phyloP scores from a whole-genome alignment of 371 early-diverging fungal species.

The Mycotypha africana region DNA sequence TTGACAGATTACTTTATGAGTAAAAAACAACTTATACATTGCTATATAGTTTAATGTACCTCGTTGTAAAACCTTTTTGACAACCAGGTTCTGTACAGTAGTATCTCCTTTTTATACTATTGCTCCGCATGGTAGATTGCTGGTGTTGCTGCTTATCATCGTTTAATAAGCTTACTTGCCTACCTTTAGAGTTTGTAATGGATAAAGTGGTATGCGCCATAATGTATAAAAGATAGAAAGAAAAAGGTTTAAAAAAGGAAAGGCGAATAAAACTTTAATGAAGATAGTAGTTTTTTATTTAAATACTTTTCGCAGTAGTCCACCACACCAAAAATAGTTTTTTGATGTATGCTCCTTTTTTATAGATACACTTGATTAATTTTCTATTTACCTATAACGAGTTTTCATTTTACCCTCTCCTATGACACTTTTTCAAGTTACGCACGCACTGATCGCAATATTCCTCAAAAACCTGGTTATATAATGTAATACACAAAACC shows the following conservation, averaged over 20 bases:
- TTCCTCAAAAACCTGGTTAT: no score
- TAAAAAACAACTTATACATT: background rate
- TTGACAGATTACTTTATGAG: slow-evolving; percentile 11
- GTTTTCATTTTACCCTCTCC: no score
- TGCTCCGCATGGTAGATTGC: no score
- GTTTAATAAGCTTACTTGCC: slow-evolving; percentile 35
- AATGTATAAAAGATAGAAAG: background rate
- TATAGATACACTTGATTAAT: no score
- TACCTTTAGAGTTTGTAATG: slow-evolving; percentile 34
- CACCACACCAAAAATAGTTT: background rate
- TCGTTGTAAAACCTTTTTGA: slow-evolving; percentile 55
- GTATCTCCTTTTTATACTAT: slow-evolving; percentile 3
- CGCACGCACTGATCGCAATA: no score
- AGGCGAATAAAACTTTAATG: slow-evolving; percentile 1
- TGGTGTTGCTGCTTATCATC: slow-evolving; percentile 12
- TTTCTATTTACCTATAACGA: background rate
- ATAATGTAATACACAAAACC: no score
- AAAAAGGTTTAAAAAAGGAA: slow-evolving; percentile 1
- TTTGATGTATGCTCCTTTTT: slow-evolving; percentile 26
- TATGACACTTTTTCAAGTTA: no score
- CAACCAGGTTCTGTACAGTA: slow-evolving; percentile 47
- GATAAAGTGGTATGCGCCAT: slow-evolving; percentile 1
- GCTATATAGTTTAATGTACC: slow-evolving; percentile 19
- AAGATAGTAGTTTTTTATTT: background rate
- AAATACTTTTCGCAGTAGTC: background rate